Evolutionary conservation across 163 green algal species (phyloP).

Genomic region (Prototheca cutis): DNA sequence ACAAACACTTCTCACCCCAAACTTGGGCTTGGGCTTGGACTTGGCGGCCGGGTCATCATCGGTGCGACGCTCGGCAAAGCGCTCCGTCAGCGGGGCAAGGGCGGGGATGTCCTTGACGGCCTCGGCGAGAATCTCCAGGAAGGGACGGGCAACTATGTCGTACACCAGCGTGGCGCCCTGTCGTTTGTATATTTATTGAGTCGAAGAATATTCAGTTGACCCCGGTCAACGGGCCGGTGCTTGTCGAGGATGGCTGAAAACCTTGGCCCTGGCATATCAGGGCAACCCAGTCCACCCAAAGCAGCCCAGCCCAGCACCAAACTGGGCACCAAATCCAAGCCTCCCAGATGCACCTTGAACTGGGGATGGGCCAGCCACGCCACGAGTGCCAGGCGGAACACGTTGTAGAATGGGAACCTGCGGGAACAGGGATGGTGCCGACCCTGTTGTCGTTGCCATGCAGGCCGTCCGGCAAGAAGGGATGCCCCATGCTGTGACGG

Average conservation of each 20-base stretch:
- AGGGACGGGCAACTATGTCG: slow-evolving; percentile 5
- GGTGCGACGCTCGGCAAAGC: background rate
- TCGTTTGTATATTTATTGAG: too few relatives aligned
- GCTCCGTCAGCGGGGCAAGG: background rate
- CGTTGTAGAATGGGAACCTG: slow-evolving; percentile 19
- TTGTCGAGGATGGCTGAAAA: too few relatives aligned
- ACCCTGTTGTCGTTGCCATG: too few relatives aligned
- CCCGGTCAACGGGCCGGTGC: too few relatives aligned
- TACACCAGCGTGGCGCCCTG: slow-evolving; percentile 21
- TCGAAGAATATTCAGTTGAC: too few relatives aligned
- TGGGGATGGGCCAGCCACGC: slow-evolving; percentile 24
- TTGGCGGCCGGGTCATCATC: background rate
- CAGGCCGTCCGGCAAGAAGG: too few relatives aligned
- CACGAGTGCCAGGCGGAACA: slow-evolving; percentile 11
- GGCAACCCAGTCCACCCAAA: too few relatives aligned
- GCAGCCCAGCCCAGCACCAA: too few relatives aligned
- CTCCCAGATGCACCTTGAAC: slow-evolving; percentile 2
- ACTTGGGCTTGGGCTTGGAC: background rate
- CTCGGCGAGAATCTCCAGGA: slow-evolving; percentile 9
- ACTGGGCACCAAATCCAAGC: too few relatives aligned
- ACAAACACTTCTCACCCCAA: too few relatives aligned
- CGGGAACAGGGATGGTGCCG: background rate
- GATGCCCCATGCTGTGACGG: background rate
- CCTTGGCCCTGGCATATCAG: too few relatives aligned
- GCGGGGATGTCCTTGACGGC: background rate